Conservation (phyloP, 768 basidiomycete species). For the Rhodotorula sphaerocarpa region DNA sequence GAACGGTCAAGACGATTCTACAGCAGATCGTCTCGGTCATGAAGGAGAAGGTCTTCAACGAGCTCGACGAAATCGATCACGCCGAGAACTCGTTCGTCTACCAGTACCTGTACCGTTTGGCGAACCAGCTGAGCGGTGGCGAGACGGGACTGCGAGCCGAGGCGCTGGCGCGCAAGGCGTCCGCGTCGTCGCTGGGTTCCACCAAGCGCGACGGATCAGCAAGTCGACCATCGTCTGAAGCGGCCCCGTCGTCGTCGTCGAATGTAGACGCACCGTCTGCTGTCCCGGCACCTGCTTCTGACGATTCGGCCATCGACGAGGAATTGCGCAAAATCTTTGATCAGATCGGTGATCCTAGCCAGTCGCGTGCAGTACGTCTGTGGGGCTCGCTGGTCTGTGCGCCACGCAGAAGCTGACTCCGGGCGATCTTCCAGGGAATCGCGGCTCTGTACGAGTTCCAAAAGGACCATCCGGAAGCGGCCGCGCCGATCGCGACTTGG, state of each 20-base stretch:
- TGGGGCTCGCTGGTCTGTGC: neutral
- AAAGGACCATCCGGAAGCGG: conserved; percentile 63
- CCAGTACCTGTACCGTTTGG: conserved; percentile 59
- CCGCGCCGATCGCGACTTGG: conserved; percentile 39
- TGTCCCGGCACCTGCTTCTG: conserved; percentile 17
- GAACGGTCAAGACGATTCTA: conserved; percentile 96
- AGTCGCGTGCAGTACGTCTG: conserved; percentile 18
- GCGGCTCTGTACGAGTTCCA: conserved; percentile 89
- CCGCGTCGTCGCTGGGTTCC: conserved; percentile 14
- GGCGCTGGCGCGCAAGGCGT: conserved; percentile 7
- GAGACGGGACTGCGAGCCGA: neutral
- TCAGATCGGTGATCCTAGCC: conserved; percentile 36
- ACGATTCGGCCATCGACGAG: conserved; percentile 33
- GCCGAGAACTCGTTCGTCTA: conserved; percentile 97
- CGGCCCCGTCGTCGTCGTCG: conserved; percentile 3
- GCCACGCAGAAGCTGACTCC: conserved; percentile 47
- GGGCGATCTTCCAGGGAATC: conserved; percentile 56
- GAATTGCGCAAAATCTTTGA: conserved; percentile 39
- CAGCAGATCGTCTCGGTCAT: conserved; percentile 92
- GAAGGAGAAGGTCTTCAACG: conserved; percentile 80
- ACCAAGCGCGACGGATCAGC: neutral
- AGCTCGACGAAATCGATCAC: conserved; percentile 83
- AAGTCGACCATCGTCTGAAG: conserved; percentile 1
- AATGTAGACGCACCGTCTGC: conserved; percentile 1
- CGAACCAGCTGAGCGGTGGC: conserved; percentile 5